These are phyloP conservation scores for Platanthera guangdongensis DNA, from an alignment of 106 monocot species.

Conservation along the genomic window DNA sequence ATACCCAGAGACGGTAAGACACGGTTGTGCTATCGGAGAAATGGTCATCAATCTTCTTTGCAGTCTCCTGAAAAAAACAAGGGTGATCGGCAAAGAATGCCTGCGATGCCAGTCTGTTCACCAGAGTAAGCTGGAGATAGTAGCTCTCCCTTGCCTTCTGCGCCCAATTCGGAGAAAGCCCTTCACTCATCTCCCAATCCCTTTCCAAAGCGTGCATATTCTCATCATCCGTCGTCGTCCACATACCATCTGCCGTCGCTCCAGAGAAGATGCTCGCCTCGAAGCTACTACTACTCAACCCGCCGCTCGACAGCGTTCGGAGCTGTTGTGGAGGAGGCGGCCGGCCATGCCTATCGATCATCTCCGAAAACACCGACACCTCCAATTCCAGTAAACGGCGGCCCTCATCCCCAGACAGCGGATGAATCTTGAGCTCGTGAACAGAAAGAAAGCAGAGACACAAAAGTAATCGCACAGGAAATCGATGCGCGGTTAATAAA, in stretches of 20 bases:
- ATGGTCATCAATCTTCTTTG: slow-evolving; percentile 24
- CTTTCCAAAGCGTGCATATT: not conserved
- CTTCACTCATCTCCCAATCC: not conserved
- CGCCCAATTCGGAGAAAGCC: slow-evolving; percentile 24
- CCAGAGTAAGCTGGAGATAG: slow-evolving; percentile 59
- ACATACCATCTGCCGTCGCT: slow-evolving; percentile 15
- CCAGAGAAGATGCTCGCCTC: slow-evolving; percentile 12
- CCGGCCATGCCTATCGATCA: slow-evolving; percentile 4
- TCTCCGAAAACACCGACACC: not conserved
- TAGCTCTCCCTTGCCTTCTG: slow-evolving; percentile 56
- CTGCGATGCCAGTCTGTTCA: slow-evolving; percentile 45
- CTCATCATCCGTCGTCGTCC: not conserved
- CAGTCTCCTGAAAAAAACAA: slow-evolving; percentile 13
- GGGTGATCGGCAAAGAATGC: slow-evolving; percentile 48
- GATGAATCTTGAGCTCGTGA: slow-evolving; percentile 1
- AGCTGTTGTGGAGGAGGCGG: not conserved
- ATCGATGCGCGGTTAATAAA: slow-evolving; percentile 1
- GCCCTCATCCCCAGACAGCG: slow-evolving; percentile 1
- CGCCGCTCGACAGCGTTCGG: slow-evolving; percentile 20
- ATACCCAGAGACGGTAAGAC: slow-evolving; percentile 70
- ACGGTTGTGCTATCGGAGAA: slow-evolving; percentile 29
- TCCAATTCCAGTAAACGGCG: slow-evolving; percentile 3
- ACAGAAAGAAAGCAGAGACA: slow-evolving; percentile 8
- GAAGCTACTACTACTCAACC: slow-evolving; percentile 21
- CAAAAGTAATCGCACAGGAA: not conserved